phyloP scores from a whole-genome alignment of 768 basidiomycete species.

The Xerocomus spinulosus region DNA sequence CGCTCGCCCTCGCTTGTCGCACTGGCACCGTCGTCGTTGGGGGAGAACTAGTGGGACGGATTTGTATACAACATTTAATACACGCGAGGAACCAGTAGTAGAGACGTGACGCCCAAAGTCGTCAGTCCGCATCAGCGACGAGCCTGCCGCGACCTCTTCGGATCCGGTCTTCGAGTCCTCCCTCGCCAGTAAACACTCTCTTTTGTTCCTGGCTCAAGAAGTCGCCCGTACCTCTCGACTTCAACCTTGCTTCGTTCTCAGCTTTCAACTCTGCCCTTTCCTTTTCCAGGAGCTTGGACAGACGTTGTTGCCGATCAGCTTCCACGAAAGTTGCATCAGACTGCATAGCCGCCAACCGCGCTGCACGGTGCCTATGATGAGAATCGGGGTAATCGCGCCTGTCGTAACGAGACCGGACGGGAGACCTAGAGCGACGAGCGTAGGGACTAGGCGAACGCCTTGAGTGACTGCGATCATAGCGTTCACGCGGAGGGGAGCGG shows the following conservation, averaged over 20 bases:
- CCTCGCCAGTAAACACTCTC: conserved; percentile 73
- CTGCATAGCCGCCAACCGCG: conserved; percentile 89
- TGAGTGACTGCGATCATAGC: conserved; percentile 23
- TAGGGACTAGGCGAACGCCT: conserved; percentile 44
- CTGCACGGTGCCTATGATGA: conserved; percentile 48
- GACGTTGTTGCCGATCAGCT: conserved; percentile 64
- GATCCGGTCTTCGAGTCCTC: conserved; percentile 77
- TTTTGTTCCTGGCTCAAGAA: conserved; percentile 84
- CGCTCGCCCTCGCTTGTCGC: too few relatives aligned
- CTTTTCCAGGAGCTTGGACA: conserved; percentile 63
- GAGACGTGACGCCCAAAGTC: too few relatives aligned
- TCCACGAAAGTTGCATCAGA: conserved; percentile 64
- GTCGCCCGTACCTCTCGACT: conserved; percentile 71
- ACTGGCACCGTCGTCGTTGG: too few relatives aligned
- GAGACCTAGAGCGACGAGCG: conserved; percentile 47
- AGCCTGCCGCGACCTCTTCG: conserved; percentile 66
- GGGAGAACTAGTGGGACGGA: too few relatives aligned
- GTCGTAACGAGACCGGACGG: conserved; percentile 24
- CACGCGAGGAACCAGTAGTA: too few relatives aligned
- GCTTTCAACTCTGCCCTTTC: conserved; percentile 76
- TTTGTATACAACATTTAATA: too few relatives aligned
- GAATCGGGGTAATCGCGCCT: too few relatives aligned
- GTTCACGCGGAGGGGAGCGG: conserved; percentile 32
- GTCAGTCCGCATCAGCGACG: conserved; percentile 49
- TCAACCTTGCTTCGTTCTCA: conserved; percentile 62